phyloP scores from a whole-genome alignment of 2,329 filamentous ascomycete genomes.

The Zymoseptoria ardabiliae region DNA sequence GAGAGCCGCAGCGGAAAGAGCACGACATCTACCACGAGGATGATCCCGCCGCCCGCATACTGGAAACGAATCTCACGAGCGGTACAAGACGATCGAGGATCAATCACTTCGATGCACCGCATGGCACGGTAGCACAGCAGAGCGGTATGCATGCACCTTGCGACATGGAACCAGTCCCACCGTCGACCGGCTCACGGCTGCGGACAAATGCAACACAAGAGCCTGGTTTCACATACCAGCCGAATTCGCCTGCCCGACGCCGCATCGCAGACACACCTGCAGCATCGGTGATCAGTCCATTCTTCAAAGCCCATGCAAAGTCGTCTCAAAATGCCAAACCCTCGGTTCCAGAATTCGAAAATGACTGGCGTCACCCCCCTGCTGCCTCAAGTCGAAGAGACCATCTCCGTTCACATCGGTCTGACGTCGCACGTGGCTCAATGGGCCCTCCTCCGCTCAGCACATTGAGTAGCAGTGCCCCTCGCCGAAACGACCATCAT shows the following conservation, averaged over 20 bases:
- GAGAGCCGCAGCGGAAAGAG: not conserved
- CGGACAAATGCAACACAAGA: not conserved
- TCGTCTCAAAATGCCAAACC: not conserved
- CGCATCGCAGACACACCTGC: not conserved
- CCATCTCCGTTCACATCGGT: not conserved
- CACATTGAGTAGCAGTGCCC: not conserved
- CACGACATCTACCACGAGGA: not conserved
- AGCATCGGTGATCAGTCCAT: constrained; percentile 34
- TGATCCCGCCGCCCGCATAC: not conserved
- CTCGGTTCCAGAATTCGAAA: not conserved
- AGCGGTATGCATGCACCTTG: not conserved
- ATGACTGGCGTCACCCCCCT: not conserved
- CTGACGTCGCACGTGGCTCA: not conserved
- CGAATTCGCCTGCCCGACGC: not conserved
- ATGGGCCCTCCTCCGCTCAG: not conserved
- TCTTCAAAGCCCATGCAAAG: constrained; percentile 22
- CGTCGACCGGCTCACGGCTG: not conserved
- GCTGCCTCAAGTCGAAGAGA: not conserved
- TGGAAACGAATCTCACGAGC: not conserved
- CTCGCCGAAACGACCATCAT: not conserved
- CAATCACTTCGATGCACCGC: constrained; percentile 3
- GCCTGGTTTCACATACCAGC: not conserved
- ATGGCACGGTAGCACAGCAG: constrained; percentile 1
- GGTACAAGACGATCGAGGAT: not conserved
- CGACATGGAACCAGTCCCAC: not conserved